Evolutionary conservation across 805 yeast species (phyloP), one percentile per base, ranked within the genome.

Genomic region (Ogataea glucozyma): DNA sequence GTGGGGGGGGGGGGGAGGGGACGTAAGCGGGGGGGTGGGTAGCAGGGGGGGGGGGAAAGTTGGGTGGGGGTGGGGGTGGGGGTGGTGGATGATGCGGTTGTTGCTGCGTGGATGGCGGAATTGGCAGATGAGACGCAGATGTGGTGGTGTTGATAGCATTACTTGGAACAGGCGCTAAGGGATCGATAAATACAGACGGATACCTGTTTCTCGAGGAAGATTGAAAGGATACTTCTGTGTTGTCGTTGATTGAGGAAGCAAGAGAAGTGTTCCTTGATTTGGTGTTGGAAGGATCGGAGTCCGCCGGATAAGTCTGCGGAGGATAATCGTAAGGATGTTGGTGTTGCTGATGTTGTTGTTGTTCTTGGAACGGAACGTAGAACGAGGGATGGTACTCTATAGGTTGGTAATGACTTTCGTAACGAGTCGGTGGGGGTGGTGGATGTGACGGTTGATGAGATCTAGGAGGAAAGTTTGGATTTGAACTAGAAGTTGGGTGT

Each of bases 161-260:
- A 17, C 20, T 32, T 11, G 73, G 72, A 3, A 56, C 67, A 1
- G 76, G 71, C 2, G 76, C 75, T 42, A 75, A 62, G 1, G 81
- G 81, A 48, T 76, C 81, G 41, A 66, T 61, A 24, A 72, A 64
- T 27, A 75, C 60, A 9, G 79, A 74, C 4, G 79, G 79, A 42
- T 69, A 65, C 47, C 81, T 56, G 26, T 64, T 72, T 39, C 74
- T 60, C 18, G 61, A 49, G 4, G 56, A 43, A 7, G 60, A 51
- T 37, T 52, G 61, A 29, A 55, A 58, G 4, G 59, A 53, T 18
- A 57, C 57, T 30, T 51, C 57, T 24, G 56, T 53, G 32, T 39
- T 34, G 43, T 51, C 64, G 38, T 44, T 51, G 13, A 56, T 56
- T 17, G 51, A 43, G 22, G 48, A 41, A 14, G 51, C 40, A 18